phyloP scores from a whole-genome alignment of 2,329 filamentous ascomycete species.

The Trichoderma atroviride region DNA sequence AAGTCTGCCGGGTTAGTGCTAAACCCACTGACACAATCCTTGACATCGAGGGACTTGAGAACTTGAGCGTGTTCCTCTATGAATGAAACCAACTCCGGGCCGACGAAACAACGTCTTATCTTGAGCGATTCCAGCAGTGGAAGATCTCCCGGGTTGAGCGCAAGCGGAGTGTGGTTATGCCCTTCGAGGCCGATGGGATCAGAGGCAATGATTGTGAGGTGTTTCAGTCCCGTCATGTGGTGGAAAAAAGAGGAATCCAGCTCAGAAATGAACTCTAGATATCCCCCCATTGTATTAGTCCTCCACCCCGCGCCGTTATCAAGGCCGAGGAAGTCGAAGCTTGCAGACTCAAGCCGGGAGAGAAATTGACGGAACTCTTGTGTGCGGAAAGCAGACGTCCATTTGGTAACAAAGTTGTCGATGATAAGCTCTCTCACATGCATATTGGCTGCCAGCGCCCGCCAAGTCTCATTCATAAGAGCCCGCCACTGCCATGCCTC shows the following conservation, averaged over 20 bases:
- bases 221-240: conserved; percentile 1
- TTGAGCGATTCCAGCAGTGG: conserved; percentile 2
- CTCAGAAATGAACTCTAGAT: neutral
- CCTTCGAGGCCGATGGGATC: neutral
- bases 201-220: neutral
- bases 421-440: conserved; percentile 11
- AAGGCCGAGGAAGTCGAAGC: conserved; percentile 2
- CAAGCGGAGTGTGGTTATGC: neutral
- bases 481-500: conserved; percentile 3
- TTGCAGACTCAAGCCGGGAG: neutral
- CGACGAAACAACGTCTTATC: neutral
- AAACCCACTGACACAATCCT: neutral
- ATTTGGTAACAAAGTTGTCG: neutral
- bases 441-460: neutral
- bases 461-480: conserved; percentile 18
- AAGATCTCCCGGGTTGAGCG: conserved; percentile 3
- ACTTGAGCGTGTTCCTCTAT: neutral
- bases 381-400: conserved; percentile 8
- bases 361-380: conserved; percentile 14
- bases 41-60: conserved; percentile 6
- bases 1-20: neutral
- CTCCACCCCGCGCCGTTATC: conserved; percentile 5
- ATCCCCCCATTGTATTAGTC: neutral
- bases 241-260: neutral
- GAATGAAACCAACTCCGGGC: conserved; percentile 1